Percentiles rank a stretch among this genome's conserved stretches.
Conservation (phyloP, 495 filamentous ascomycete genomes). For the Penicillium fimorum region DNA sequence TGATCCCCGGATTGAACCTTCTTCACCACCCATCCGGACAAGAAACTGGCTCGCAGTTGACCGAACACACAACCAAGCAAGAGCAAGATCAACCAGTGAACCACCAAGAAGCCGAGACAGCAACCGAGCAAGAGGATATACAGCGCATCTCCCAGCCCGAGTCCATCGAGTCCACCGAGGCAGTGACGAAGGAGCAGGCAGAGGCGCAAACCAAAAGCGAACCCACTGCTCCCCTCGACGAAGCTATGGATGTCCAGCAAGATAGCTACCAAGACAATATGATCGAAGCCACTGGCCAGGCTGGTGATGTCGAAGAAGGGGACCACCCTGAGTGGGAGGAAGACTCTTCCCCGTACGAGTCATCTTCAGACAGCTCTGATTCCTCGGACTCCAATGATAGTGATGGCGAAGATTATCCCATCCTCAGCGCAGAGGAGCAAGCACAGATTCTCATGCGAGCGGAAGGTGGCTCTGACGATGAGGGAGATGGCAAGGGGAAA, state of each 20-base stretch:
- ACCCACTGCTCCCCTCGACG: slow-evolving; percentile 6
- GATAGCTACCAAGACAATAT: slow-evolving; percentile 11
- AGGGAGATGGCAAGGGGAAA: slow-evolving; percentile 54
- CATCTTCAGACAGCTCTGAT: slow-evolving; percentile 53
- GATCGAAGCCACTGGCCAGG: slow-evolving; percentile 8
- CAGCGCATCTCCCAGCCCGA: not conserved
- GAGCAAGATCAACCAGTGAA: slow-evolving; percentile 3
- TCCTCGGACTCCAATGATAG: slow-evolving; percentile 58
- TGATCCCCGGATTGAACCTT: slow-evolving; percentile 43
- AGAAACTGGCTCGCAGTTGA: slow-evolving; percentile 14
- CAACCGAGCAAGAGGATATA: slow-evolving; percentile 2
- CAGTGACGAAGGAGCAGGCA: slow-evolving; percentile 10
- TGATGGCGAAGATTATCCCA: slow-evolving; percentile 68
- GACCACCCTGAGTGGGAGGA: slow-evolving; percentile 71
- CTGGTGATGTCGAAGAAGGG: slow-evolving; percentile 50
- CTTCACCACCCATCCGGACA: slow-evolving; percentile 28
- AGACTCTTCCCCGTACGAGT: slow-evolving; percentile 62
- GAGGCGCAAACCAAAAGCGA: slow-evolving; percentile 3
- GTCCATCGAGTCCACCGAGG: not conserved
- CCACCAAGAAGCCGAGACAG: not conserved
- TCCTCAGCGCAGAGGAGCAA: slow-evolving; percentile 74
- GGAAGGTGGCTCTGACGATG: slow-evolving; percentile 69
- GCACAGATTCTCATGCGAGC: slow-evolving; percentile 77
- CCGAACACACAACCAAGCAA: slow-evolving; percentile 11
- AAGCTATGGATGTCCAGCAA: slow-evolving; percentile 39